A percentile compares a stretch with the other conserved stretches of the same genome.
Evolutionary conservation across 345 rosid genomes (phyloP).

Genomic region (Murraya paniculata): DNA sequence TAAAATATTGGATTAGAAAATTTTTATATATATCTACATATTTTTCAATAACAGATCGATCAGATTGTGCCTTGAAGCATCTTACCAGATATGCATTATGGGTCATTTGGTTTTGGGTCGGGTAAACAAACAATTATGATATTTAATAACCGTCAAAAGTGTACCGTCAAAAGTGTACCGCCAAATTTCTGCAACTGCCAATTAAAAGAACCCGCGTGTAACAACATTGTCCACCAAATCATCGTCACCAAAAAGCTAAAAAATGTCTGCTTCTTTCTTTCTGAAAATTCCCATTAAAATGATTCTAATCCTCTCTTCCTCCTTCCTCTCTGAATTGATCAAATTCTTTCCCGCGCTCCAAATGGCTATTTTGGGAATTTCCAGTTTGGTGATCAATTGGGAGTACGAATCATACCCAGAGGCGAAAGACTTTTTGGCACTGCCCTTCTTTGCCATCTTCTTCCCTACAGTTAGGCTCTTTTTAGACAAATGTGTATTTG

Average conservation of each 20-base stretch:
- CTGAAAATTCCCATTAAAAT: too few species aligned
- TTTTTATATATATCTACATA: too few species aligned
- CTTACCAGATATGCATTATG: background rate
- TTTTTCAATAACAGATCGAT: too few species aligned
- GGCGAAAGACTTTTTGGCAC: slow-evolving; percentile 23
- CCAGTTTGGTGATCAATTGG: slow-evolving; percentile 28
- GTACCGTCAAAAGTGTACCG: too few species aligned
- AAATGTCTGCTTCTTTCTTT: background rate
- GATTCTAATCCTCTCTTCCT: background rate
- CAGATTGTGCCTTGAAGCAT: too few species aligned
- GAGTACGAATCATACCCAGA: slow-evolving; percentile 42
- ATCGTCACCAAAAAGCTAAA: background rate
- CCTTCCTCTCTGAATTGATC: background rate
- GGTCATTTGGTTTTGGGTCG: background rate
- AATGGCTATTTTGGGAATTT: slow-evolving; percentile 17
- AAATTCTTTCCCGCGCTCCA: background rate
- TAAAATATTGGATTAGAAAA: too few species aligned
- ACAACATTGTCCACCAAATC: background rate
- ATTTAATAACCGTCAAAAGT: background rate
- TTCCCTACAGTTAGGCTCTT: slow-evolving; percentile 38
- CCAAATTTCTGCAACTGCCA: too few species aligned
- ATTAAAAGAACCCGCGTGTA: too few species aligned
- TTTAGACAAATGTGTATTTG: slow-evolving; percentile 39
- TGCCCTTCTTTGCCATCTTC: slow-evolving; percentile 39
- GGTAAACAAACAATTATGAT: background rate